A percentile compares a stretch with the other conserved stretches of the same genome.
Evolutionary conservation across 2,329 filamentous ascomycete genomes (phyloP).

Genomic region (Ophiognomonia clavigignenti-juglandacearum): DNA sequence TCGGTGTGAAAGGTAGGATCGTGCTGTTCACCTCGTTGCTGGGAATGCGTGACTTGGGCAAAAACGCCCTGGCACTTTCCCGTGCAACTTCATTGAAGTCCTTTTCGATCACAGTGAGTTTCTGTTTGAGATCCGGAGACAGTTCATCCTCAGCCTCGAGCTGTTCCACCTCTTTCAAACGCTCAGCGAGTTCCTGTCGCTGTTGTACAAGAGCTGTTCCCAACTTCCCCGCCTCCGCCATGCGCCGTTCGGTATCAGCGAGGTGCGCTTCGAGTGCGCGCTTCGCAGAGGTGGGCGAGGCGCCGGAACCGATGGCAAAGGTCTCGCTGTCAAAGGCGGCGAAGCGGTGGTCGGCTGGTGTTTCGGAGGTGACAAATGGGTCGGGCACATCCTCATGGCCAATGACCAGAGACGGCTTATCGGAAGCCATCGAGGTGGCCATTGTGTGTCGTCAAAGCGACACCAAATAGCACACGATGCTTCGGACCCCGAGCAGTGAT

Average conservation of each 20-base stretch:
- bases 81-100: slow-evolving; percentile 93
- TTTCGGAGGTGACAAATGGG: slow-evolving; percentile 48
- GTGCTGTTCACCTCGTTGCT: slow-evolving; percentile 57
- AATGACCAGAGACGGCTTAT: slow-evolving; percentile 35
- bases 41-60: slow-evolving; percentile 76
- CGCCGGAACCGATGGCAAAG: slow-evolving; percentile 69
- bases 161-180: slow-evolving; percentile 78
- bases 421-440: slow-evolving; percentile 39
- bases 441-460: slow-evolving; percentile 25
- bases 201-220: slow-evolving; percentile 86
- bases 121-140: slow-evolving; percentile 74
- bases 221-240: slow-evolving; percentile 86
- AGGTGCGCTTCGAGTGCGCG: slow-evolving; percentile 87
- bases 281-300: slow-evolving; percentile 82
- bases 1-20: slow-evolving; percentile 49
- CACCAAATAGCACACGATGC: slow-evolving; percentile 14
- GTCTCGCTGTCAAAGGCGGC: slow-evolving; percentile 77
- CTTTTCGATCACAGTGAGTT: slow-evolving; percentile 80
- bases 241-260: slow-evolving; percentile 82
- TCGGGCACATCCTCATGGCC: slow-evolving; percentile 39
- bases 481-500: slow-evolving; percentile 12
- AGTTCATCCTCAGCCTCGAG: slow-evolving; percentile 73
- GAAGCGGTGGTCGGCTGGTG: slow-evolving; percentile 62
- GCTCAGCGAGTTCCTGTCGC: slow-evolving; percentile 75
- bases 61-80: slow-evolving; percentile 82